Evolutionary conservation across 1,284 basidiomycete species (phyloP).

Genomic region (Papiliotrema flavescens): DNA sequence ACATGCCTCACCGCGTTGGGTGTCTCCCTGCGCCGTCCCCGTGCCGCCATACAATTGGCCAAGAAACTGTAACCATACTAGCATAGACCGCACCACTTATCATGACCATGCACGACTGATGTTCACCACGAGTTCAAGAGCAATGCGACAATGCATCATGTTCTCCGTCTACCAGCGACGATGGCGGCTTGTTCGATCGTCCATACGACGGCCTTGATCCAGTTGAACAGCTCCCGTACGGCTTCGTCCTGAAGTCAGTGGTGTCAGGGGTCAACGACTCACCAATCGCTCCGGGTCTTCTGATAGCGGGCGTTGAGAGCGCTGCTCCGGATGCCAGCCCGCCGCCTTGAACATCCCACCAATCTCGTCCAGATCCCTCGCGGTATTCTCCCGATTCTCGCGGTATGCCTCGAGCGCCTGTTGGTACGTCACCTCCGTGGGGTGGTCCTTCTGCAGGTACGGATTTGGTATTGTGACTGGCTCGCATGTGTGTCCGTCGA

Average conservation of each 20-base stretch:
- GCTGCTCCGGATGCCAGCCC: conserved; percentile 2
- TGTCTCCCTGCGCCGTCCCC: conserved; percentile 68
- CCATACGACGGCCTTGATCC: conserved; percentile 50
- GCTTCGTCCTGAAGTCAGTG: conserved; percentile 39
- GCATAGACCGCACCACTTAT: background rate
- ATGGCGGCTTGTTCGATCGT: conserved; percentile 48
- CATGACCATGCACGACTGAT: background rate
- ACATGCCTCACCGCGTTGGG: conserved; percentile 78
- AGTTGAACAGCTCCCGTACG: conserved; percentile 47
- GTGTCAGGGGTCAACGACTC: conserved; percentile 8
- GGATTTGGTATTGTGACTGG: conserved; percentile 16
- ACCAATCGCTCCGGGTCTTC: conserved; percentile 44
- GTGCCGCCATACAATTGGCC: conserved; percentile 55
- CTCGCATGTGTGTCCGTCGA: conserved; percentile 12
- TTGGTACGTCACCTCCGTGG: conserved; percentile 5
- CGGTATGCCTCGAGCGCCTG: conserved; percentile 9
- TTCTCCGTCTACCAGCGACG: conserved; percentile 33
- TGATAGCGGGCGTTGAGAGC: conserved; percentile 17
- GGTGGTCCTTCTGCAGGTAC: conserved; percentile 6
- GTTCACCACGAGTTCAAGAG: too few species aligned
- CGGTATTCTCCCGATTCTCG: conserved; percentile 5
- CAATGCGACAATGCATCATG: too few species aligned
- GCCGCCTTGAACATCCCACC: conserved; percentile 11
- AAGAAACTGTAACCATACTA: background rate
- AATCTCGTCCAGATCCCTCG: conserved; percentile 9